Evolutionary conservation across 768 basidiomycete species (phyloP).

Genomic region (Tricholomella constricta): DNA sequence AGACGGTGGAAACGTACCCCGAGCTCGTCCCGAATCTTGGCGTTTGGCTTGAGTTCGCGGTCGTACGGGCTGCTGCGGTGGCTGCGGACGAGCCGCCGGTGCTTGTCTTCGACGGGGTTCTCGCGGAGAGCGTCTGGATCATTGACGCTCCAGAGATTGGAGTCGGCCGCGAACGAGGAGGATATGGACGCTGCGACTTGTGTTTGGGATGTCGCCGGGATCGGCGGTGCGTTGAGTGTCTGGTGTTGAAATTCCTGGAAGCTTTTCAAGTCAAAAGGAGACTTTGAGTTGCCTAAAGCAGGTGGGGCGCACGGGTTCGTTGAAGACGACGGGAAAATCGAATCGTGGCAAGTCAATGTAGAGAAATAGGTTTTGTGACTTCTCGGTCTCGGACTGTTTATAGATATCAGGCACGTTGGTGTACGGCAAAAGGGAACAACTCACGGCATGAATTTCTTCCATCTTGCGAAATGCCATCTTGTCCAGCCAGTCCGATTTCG

Average conservation of each 20-base stretch:
- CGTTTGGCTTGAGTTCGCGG: constrained; percentile 94
- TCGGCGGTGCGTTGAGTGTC: constrained; percentile 41
- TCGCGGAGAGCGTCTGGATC: constrained; percentile 92
- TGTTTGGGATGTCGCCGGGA: constrained; percentile 44
- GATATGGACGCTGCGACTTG: constrained; percentile 48
- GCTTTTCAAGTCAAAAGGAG: neutral
- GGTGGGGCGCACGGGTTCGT: constrained; percentile 68
- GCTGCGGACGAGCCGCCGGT: constrained; percentile 89
- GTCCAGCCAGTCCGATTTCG: constrained; percentile 96
- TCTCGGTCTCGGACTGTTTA: constrained; percentile 80
- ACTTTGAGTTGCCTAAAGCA: neutral
- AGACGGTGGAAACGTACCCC: constrained; percentile 53
- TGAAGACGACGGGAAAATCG: constrained; percentile 96
- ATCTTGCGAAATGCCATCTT: constrained; percentile 92
- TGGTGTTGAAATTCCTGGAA: constrained; percentile 40
- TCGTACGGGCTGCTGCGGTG: constrained; percentile 95
- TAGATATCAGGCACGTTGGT: neutral
- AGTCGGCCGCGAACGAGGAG: constrained; percentile 58
- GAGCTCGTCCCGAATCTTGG: constrained; percentile 91
- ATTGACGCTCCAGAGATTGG: constrained; percentile 81
- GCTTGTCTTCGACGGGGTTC: constrained; percentile 98
- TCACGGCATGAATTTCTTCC: constrained; percentile 90
- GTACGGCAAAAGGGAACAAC: constrained; percentile 23
- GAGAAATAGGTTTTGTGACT: constrained; percentile 92
- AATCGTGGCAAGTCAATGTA: constrained; percentile 96